A percentile compares a stretch with the other conserved stretches of the same genome.
Evolutionary conservation across 2,329 filamentous ascomycete species (phyloP).

Genomic region (Colletotrichum somersetense): DNA sequence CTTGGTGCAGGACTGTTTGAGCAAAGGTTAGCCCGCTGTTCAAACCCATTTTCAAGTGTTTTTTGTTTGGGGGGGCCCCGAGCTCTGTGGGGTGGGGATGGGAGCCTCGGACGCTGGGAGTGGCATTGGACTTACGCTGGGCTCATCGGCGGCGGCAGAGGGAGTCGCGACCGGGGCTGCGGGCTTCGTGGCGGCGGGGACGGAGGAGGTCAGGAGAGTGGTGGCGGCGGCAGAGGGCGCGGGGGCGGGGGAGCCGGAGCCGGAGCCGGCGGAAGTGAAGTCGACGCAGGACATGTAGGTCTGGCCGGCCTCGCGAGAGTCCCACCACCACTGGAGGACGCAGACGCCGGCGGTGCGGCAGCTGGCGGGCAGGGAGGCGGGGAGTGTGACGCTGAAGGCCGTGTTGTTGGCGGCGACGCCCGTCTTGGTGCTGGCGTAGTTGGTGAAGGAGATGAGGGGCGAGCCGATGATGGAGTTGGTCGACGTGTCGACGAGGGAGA

Average conservation of each 20-base stretch:
- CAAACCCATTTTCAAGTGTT: conserved; percentile 14
- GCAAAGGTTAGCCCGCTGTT: background rate
- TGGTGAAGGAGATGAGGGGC: conserved; percentile 61
- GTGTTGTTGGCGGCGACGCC: conserved; percentile 45
- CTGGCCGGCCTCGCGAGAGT: conserved; percentile 67
- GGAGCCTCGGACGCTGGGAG: background rate
- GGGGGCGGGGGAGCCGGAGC: conserved; percentile 24
- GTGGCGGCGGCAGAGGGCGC: conserved; percentile 25
- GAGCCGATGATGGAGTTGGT: conserved; percentile 62
- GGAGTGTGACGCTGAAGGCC: conserved; percentile 68
- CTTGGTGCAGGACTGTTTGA: conserved; percentile 31
- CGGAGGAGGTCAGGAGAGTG: conserved; percentile 30
- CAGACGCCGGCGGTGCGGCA: conserved; percentile 64
- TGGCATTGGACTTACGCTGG: conserved; percentile 20
- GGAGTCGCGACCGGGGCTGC: conserved; percentile 1
- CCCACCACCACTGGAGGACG: conserved; percentile 74
- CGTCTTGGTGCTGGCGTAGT: conserved; percentile 47
- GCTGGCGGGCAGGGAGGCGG: conserved; percentile 57
- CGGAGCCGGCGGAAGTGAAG: conserved; percentile 53
- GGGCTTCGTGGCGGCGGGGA: conserved; percentile 24
- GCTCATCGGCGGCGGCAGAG: background rate
- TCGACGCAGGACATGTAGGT: conserved; percentile 75
- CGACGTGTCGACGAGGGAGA: conserved; percentile 61
- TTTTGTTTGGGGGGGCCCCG: background rate
- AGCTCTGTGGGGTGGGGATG: background rate